A percentile compares a stretch with the other conserved stretches of the same genome.
phyloP scores from a whole-genome alignment of 1,284 basidiomycete species.

The Phenoliferia sp. region DNA sequence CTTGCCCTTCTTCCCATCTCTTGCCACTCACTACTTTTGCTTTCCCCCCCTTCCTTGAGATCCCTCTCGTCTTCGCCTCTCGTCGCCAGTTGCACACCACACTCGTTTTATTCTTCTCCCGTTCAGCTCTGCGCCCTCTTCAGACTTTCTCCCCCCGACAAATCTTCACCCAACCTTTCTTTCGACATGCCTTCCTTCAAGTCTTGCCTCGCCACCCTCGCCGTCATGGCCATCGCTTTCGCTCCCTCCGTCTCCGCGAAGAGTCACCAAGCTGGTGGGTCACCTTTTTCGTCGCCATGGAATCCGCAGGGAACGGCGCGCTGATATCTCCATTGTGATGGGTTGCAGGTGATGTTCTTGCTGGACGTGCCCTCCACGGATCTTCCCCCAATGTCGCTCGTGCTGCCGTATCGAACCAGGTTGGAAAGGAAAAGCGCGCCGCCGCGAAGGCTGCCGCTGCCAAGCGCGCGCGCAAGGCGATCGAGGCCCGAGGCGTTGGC shows the following conservation, averaged over 20 bases:
- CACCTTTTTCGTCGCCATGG: neutral
- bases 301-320: neutral
- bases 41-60: neutral
- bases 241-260: constrained; percentile 2
- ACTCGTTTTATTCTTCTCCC: neutral
- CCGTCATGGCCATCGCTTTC: constrained; percentile 9
- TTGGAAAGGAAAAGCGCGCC: neutral
- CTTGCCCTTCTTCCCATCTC: no score
- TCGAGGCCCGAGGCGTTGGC: no score
- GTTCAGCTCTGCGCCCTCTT: neutral
- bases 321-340: neutral
- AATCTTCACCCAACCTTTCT: neutral
- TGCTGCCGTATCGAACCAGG: neutral
- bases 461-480: neutral
- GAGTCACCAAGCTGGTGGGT: neutral
- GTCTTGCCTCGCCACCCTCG: constrained; percentile 10
- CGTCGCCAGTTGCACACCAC: neutral
- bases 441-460: neutral
- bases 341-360: neutral
- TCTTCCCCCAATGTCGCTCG: neutral
- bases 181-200: constrained; percentile 17
- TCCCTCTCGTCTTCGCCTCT: neutral
- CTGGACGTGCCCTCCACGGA: neutral
- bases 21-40: neutral
- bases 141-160: neutral